A percentile compares a stretch with the other conserved stretches of the same genome.
These are phyloP conservation scores for Sorghum bicolor DNA, from an alignment of 176 grass and related monocot species.

Conservation along the genomic window Sorghum_bicolor_NCBIv3 NC_012878.2:1208501-1209000, in stretches of 20 bases:
- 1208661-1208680: not conserved
- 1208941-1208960: constrained; percentile 30
- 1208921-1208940: not conserved
- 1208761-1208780: not conserved
- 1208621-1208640: not conserved
- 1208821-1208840: too few species aligned
- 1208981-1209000: not conserved
- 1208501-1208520: too few species aligned
- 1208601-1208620: not conserved
- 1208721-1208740: not conserved
- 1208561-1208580: not conserved
- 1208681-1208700: constrained; percentile 14
- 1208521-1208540: too few species aligned
- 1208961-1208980: constrained; percentile 26
- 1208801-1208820: too few species aligned
- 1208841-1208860: not conserved
- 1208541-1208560: not conserved
- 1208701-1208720: not conserved
- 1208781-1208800: not conserved
- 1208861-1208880: not conserved
- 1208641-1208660: not conserved
- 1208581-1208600: not conserved
- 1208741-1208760: not conserved
- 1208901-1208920: too few species aligned
- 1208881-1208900: not conserved